Conservation (phyloP, 768 basidiomycete species). For the Calocera viscosa region DNA sequence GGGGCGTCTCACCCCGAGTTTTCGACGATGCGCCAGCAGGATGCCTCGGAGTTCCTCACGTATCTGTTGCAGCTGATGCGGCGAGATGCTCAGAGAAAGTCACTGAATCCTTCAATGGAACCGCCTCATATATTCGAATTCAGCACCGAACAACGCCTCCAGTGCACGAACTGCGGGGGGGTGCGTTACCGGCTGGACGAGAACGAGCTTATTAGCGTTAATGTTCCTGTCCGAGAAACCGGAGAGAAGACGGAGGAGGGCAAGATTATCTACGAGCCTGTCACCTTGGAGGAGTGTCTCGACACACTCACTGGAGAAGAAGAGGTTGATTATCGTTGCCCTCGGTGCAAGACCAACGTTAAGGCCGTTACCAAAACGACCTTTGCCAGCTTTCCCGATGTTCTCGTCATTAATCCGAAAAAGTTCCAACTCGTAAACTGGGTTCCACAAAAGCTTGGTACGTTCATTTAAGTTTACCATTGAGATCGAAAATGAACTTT, state of each 20-base stretch:
- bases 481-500: neutral
- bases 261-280: constrained; percentile 50
- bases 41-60: constrained; percentile 86
- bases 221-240: constrained; percentile 54
- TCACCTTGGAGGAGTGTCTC: constrained; percentile 50
- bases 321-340: constrained; percentile 68
- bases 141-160: constrained; percentile 72
- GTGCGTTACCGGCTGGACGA: constrained; percentile 74
- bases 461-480: constrained; percentile 19
- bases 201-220: constrained; percentile 64
- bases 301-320: constrained; percentile 47
- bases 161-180: constrained; percentile 63
- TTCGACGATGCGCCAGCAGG: constrained; percentile 92
- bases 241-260: constrained; percentile 40
- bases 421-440: constrained; percentile 93
- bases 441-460: constrained; percentile 91
- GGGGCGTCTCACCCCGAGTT: constrained; percentile 92
- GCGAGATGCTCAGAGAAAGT: constrained; percentile 38
- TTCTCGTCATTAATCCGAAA: constrained; percentile 78
- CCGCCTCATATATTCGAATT: constrained; percentile 69
- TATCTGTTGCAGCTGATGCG: constrained; percentile 65
- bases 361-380: constrained; percentile 57
- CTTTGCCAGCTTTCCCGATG: constrained; percentile 78
- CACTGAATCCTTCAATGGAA: constrained; percentile 34
- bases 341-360: constrained; percentile 55